phyloP scores from a whole-genome alignment of 805 yeast genomes.

The Schwanniomyces polymorphus region DNA sequence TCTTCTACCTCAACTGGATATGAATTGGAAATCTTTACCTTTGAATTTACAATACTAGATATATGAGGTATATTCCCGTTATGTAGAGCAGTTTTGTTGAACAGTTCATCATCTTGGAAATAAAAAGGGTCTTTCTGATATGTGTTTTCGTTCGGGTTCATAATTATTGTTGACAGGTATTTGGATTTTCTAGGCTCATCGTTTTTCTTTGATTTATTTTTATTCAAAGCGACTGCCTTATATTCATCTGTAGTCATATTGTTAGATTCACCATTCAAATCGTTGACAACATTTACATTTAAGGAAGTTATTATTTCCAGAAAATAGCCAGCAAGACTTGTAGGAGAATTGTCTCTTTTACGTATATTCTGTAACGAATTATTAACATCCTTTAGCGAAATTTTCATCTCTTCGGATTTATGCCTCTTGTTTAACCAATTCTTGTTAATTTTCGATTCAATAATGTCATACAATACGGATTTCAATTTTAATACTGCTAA shows the following conservation, averaged over 20 bases:
- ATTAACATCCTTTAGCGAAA: conserved; percentile 10
- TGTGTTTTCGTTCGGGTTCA: not conserved
- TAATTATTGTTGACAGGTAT: not conserved
- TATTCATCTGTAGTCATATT: conserved; percentile 1
- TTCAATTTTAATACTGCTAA: conserved; percentile 12
- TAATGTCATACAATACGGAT: conserved; percentile 13
- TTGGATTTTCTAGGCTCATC: conserved; percentile 5
- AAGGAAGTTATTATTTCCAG: not conserved
- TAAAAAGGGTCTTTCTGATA: not conserved
- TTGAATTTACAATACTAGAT: not conserved
- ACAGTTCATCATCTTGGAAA: not conserved
- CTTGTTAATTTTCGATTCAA: conserved; percentile 9
- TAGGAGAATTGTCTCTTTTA: not conserved
- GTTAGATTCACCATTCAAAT: not conserved
- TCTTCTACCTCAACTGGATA: conserved; percentile 1
- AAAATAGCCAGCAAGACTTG: conserved; percentile 1
- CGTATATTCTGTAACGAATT: conserved; percentile 6
- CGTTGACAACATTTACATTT: conserved; percentile 1
- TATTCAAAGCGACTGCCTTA: conserved; percentile 1
- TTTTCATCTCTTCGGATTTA: not conserved
- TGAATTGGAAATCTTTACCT: not conserved
- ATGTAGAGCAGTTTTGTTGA: not conserved
- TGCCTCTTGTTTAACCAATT: conserved; percentile 5
- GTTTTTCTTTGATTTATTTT: conserved; percentile 3
- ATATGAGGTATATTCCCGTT: conserved; percentile 2